Percentiles rank a stretch among this genome's conserved stretches.
Conservation (phyloP, 2,329 filamentous ascomycete species). For the Diaporthe sp. region DNA sequence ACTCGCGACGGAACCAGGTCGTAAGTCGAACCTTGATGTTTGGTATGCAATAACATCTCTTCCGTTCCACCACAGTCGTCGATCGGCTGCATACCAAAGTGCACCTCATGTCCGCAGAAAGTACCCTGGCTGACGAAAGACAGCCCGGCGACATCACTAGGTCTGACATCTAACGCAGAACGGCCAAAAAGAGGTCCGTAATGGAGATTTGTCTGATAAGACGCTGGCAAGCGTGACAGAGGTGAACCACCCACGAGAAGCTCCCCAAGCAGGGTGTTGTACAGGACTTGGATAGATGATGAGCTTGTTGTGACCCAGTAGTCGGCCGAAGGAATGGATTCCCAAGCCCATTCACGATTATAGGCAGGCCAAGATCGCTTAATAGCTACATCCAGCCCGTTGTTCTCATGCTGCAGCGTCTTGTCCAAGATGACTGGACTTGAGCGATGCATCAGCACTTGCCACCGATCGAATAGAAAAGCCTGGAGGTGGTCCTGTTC, state of each 20-base stretch:
- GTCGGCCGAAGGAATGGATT: background rate
- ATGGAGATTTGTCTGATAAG: conserved; percentile 57
- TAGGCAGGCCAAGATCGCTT: background rate
- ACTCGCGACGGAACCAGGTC: conserved; percentile 37
- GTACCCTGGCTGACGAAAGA: conserved; percentile 52
- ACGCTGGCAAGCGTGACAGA: conserved; percentile 58
- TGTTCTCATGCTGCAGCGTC: background rate
- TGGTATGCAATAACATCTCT: background rate
- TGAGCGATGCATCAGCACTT: background rate
- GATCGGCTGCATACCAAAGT: background rate
- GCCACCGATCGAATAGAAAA: background rate
- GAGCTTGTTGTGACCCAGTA: conserved; percentile 45
- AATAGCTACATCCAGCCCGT: background rate
- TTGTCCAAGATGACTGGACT: background rate
- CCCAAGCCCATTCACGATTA: conserved; percentile 18
- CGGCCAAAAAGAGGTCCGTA: conserved; percentile 61
- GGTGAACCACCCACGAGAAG: conserved; percentile 67
- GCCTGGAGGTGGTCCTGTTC: background rate
- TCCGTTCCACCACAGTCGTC: background rate
- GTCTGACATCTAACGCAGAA: conserved; percentile 58
- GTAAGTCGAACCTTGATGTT: background rate
- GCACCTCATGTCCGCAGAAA: background rate
- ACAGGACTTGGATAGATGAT: conserved; percentile 52
- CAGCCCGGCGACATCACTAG: conserved; percentile 54
- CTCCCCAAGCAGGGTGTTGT: conserved; percentile 64